phyloP scores from a whole-genome alignment of 371 early-diverging fungal species.

The Apophysomyces variabilis region DNA sequence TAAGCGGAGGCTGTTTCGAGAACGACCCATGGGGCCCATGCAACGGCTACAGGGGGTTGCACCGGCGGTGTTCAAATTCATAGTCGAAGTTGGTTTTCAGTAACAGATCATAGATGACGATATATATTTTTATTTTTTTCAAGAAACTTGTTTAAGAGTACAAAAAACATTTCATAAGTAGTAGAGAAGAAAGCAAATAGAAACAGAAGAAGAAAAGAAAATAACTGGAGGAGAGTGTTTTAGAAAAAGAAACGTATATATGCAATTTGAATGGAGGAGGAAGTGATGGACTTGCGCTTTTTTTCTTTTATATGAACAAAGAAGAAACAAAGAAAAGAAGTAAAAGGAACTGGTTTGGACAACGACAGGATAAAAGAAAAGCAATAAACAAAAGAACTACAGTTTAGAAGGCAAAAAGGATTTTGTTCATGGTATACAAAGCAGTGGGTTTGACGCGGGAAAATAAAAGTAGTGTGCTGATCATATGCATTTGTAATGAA shows the following conservation, averaged over 20 bases:
- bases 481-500: not conserved
- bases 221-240: no score
- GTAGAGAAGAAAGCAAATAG: not conserved
- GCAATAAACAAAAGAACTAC: not conserved
- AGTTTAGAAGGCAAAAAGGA: not conserved
- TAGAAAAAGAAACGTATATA: no score
- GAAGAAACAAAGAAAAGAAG: no score
- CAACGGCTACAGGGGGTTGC: not conserved
- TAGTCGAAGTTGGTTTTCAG: not conserved
- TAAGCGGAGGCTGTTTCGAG: not conserved
- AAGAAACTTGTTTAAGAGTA: not conserved
- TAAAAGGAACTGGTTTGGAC: not conserved
- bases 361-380: not conserved
- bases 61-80: not conserved
- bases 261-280: not conserved
- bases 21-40: not conserved
- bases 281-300: not conserved
- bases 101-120: conserved; percentile 6
- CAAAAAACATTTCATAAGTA: not conserved
- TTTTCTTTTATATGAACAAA: not conserved
- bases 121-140: not conserved
- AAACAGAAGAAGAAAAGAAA: not conserved
- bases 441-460: no score
- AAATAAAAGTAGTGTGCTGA: not conserved
- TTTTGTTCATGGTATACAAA: not conserved